phyloP scores from a whole-genome alignment of 345 rosid species.

The Boechera retrofracta region DNA sequence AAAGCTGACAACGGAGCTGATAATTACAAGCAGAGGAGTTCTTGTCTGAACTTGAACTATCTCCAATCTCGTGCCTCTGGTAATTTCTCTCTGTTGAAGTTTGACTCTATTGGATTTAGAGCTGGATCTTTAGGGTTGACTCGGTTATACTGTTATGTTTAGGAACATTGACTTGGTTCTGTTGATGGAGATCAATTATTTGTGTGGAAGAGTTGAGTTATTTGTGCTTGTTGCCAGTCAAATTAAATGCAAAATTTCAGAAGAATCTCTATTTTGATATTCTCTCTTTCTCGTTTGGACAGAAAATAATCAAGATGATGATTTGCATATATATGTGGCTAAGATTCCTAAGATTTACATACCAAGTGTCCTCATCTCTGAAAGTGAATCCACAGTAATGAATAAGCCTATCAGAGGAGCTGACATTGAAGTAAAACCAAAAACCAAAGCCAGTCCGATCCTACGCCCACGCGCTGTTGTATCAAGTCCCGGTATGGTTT shows the following conservation, averaged over 20 bases:
- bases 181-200: neutral
- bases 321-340: slow-evolving; percentile 32
- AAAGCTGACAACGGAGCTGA: slow-evolving; percentile 8
- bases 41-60: slow-evolving; percentile 34
- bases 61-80: slow-evolving; percentile 34
- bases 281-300: slow-evolving; percentile 5
- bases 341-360: slow-evolving; percentile 45
- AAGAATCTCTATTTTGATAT: neutral
- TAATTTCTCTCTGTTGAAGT: slow-evolving; percentile 11
- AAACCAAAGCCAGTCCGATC: slow-evolving; percentile 31
- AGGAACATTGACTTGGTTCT: slow-evolving; percentile 10
- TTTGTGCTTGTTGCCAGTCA: neutral
- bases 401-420: slow-evolving; percentile 13
- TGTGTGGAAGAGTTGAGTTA: neutral
- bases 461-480: slow-evolving; percentile 46
- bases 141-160: neutral
- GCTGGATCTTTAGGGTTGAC: slow-evolving; percentile 14
- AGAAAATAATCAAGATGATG: slow-evolving; percentile 38
- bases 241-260: neutral
- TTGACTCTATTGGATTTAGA: neutral
- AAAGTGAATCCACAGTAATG: neutral
- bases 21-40: neutral
- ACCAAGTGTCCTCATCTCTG: slow-evolving; percentile 35
- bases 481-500: slow-evolving; percentile 42
- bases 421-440: slow-evolving; percentile 10